Evolutionary conservation across 805 yeast species (phyloP).

Genomic region (Cyberlindnera mississippiensis): DNA sequence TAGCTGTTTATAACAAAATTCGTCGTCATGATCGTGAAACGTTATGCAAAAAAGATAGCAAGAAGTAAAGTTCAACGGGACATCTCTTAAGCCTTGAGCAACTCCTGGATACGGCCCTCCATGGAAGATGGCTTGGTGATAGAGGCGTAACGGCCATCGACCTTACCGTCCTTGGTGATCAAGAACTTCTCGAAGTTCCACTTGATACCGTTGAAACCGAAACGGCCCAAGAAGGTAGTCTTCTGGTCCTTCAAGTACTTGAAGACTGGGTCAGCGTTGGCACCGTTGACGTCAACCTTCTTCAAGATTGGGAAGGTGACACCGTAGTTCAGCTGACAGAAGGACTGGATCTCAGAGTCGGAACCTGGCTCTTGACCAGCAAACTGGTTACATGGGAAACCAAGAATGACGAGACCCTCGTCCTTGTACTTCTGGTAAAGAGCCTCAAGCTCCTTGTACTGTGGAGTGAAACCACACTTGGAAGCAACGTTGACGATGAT

Average conservation of each 20-base stretch:
- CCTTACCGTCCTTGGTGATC: conserved; percentile 58
- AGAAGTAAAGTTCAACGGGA: not conserved
- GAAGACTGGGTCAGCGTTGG: conserved; percentile 74
- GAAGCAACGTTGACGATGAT: conserved; percentile 85
- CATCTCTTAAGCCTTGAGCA: conserved; percentile 39
- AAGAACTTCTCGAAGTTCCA: conserved; percentile 83
- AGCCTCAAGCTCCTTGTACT: conserved; percentile 68
- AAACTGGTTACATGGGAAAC: conserved; percentile 91
- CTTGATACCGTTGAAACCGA: conserved; percentile 65
- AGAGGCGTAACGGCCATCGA: conserved; percentile 59
- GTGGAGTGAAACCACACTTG: conserved; percentile 80
- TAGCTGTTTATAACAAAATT: not conserved
- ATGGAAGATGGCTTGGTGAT: conserved; percentile 62
- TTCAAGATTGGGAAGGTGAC: conserved; percentile 86
- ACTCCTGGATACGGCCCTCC: conserved; percentile 53
- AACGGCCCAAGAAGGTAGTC: conserved; percentile 39
- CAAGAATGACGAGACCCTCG: conserved; percentile 65
- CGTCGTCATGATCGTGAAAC: not conserved
- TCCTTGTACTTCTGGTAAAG: conserved; percentile 64
- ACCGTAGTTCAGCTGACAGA: conserved; percentile 81
- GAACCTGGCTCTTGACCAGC: conserved; percentile 75
- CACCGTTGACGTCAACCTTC: conserved; percentile 89
- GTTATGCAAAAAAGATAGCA: no score
- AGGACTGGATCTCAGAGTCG: conserved; percentile 64
- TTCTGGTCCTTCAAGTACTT: conserved; percentile 67